Evolutionary conservation across 2,329 filamentous ascomycete genomes (phyloP), one percentile per base, ranked within the genome.

Genomic region (Leptodontidium sp.): DNA sequence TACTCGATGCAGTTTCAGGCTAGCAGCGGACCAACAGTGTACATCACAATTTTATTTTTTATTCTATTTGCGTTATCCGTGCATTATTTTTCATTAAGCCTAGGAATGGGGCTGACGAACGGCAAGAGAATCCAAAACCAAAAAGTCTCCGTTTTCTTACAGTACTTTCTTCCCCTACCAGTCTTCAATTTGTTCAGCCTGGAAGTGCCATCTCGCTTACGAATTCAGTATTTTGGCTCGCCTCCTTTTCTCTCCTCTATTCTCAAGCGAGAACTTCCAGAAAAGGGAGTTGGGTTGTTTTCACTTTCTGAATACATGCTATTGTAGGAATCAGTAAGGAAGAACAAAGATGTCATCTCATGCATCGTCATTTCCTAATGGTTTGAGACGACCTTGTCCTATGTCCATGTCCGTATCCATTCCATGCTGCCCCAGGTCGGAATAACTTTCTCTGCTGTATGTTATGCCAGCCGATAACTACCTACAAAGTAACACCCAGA

Each of bases 1-100:
- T 24, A 50, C 47, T 59, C 38, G 57, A 40, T 59, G 57, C 57
- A 59, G 45, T 59, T 59, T 45, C 57, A 58, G 57, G 57, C 21
- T 29, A 24, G 21, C 11, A 59, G 35, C 57, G 35, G 24, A 40
- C 15, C n/a, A 6, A 49, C 5, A 49, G 17, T 24, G 47, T 50
- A 50, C 21, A 50, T 21, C n/a, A 50, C 47, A 26, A 50, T 24
- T 21, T 50, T 21, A 50, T 21, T n/a, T 49, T 24, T 26, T 50
- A 3, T 21, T 11, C n/a, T 50, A 50, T 21, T 5, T 50, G n/a
- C n/a, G n/a, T 8, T n/a, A n/a, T 50, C 15, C n/a, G 11, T 4
- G 15, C 14, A 14, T 47, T 47, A 3, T 21, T 17, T 47, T n/a
- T 47, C n/a, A 1, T 47, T 47, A 11, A 32, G 29, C 6, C 29